Base-by-base conservation (phyloP, 768 basidiomycete genomes). In the Mycena crocata region DNA sequence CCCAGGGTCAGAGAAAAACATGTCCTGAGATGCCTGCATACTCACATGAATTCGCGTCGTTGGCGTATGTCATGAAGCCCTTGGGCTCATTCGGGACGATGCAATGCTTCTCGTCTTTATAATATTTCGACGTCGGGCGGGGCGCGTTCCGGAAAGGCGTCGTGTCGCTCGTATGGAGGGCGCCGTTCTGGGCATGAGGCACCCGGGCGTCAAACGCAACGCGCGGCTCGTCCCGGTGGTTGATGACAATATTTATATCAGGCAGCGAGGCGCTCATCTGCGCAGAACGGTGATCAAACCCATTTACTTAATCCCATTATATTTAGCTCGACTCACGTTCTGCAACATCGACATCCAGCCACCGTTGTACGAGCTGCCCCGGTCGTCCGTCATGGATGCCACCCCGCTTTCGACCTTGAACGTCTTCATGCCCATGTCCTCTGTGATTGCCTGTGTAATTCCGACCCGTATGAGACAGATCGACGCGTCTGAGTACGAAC, bases 151-250 rank as follows among this genome's bases (percentile, higher is more conserved):
- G 31, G 34, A 70, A 70, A 1, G 65, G 65, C 23, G 28, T 21
- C 8, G 32, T 5, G 40, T 70, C 69, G 21, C 35, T 26, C 5
- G 32, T 17, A 26, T 6, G 39, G 57, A 64, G 46, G 5, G 57
- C 69, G 15, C 37, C 45, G 4, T 23, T 14, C 9, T 24, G 32
- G 0, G 56, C 52, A n/a, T 62, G n/a, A 1, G 62, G 64, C 15
- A 45, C 34, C 23, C 64, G 61, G 1, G 50, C 52, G 26, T 68
- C 57, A 30, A 71, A 71, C n/a, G 54, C 66, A 17, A 71, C 67
- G 24, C 70, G 66, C 24, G 70, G 71, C 65, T 80, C 54, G 74
- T 73, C 46, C 59, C 73, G 31, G 73, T 69, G 55, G 48, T 58
- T 78, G 66, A 48, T 68, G 64, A 71, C 21, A 10, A 71, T 6